A percentile compares a stretch with the other conserved stretches of the same genome.
These are phyloP conservation scores for Hyphopichia fennica DNA, from an alignment of 1,139 yeast species.

Conservation along the genomic window DNA sequence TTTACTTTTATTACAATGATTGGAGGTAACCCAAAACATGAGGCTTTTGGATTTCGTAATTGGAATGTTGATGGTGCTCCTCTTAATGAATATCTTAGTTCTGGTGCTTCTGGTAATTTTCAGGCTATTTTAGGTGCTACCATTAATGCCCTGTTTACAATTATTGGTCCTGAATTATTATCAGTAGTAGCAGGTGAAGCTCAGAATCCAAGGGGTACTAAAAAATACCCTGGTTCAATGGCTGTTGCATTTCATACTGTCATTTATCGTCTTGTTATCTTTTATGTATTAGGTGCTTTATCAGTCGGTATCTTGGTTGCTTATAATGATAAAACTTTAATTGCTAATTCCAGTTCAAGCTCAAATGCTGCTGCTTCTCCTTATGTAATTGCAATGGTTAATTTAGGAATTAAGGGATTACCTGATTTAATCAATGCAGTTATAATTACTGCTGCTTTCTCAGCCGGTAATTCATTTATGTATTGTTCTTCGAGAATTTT, in stretches of 20 bases:
- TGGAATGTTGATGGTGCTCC: constrained; percentile 49
- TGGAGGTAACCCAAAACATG: constrained; percentile 75
- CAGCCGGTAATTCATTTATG: constrained; percentile 46
- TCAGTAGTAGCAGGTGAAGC: constrained; percentile 86
- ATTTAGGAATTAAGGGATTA: constrained; percentile 34
- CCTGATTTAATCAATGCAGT: constrained; percentile 44
- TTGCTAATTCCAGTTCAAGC: constrained; percentile 20
- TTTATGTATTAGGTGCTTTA: constrained; percentile 57
- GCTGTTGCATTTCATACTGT: constrained; percentile 81
- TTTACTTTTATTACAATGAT: constrained; percentile 80
- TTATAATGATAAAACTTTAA: constrained; percentile 37
- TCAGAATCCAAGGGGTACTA: constrained; percentile 67
- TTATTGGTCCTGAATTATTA: constrained; percentile 84
- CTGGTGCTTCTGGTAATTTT: constrained; percentile 65
- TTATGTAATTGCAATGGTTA: constrained; percentile 46
- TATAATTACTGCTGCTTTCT: constrained; percentile 36
- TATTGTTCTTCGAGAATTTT: constrained; percentile 44
- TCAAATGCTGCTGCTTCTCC: constrained; percentile 41
- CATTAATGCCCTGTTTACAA: constrained; percentile 62
- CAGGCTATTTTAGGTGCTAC: constrained; percentile 69
- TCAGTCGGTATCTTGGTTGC: constrained; percentile 42
- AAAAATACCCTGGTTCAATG: constrained; percentile 45
- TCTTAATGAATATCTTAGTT: constrained; percentile 55
- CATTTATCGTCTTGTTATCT: constrained; percentile 64
- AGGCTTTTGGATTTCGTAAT: constrained; percentile 65